Evolutionary conservation across 2,329 filamentous ascomycete genomes (phyloP).

Genomic region (Colletotrichum orbiculare): DNA sequence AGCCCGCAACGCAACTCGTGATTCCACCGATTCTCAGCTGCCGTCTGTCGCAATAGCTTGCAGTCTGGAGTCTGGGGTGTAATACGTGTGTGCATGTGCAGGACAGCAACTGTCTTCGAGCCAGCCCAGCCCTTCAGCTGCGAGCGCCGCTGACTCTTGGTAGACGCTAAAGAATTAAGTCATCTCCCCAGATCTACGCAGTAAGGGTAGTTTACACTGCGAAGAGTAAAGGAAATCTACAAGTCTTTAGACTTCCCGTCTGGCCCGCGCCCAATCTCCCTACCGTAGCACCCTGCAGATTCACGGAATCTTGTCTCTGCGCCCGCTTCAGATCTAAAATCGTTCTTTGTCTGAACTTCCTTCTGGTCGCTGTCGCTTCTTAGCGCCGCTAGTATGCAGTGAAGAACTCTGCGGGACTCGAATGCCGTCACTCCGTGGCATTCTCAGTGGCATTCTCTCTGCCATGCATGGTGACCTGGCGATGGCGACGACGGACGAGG

Average conservation of each 20-base stretch:
- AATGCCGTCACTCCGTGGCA: not conserved
- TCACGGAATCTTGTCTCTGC: not conserved
- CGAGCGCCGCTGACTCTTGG: too few relatives aligned
- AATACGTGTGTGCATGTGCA: too few relatives aligned
- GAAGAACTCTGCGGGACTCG: not conserved
- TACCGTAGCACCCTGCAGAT: not conserved
- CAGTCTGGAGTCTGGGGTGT: too few relatives aligned
- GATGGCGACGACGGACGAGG: not conserved
- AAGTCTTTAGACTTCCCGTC: constrained; percentile 27
- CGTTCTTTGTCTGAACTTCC: constrained; percentile 28
- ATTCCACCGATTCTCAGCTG: too few relatives aligned
- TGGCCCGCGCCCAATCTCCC: not conserved
- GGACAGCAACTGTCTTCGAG: too few relatives aligned
- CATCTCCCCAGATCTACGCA: not conserved
- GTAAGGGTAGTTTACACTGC: not conserved
- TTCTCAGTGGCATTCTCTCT: not conserved
- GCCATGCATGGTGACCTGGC: not conserved
- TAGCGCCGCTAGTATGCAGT: constrained; percentile 5
- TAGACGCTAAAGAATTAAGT: not conserved
- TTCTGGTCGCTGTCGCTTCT: not conserved
- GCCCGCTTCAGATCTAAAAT: constrained; percentile 4
- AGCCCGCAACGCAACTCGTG: too few relatives aligned
- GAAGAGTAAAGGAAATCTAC: not conserved
- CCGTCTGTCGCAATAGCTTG: too few relatives aligned
- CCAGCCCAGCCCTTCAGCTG: too few relatives aligned